Evolutionary conservation across 2,329 filamentous ascomycete genomes (phyloP).

Genomic region (Xylaria sp.): DNA sequence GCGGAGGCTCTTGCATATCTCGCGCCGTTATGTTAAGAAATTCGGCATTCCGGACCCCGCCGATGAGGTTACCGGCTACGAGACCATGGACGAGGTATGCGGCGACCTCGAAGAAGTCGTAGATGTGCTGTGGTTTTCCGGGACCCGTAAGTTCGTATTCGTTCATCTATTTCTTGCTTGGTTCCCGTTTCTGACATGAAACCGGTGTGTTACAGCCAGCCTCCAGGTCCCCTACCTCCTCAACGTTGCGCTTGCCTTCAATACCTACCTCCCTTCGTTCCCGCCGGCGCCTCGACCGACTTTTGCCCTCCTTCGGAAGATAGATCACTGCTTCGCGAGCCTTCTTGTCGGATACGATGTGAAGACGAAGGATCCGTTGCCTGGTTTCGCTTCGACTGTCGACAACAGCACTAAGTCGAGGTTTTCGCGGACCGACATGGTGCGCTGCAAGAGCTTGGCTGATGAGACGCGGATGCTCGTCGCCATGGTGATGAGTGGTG

Average conservation of each 20-base stretch:
- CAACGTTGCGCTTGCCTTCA: constrained; percentile 77
- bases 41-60: constrained; percentile 57
- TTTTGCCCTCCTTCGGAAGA: constrained; percentile 77
- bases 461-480: constrained; percentile 78
- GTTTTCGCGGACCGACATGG: constrained; percentile 84
- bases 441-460: constrained; percentile 83
- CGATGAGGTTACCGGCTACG: constrained; percentile 63
- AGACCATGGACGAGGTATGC: constrained; percentile 74
- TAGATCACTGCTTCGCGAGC: constrained; percentile 85
- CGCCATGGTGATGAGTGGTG: constrained; percentile 72
- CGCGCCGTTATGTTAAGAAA: constrained; percentile 70
- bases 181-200: constrained; percentile 11
- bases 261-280: constrained; percentile 78
- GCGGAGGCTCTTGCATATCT: constrained; percentile 62
- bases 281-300: constrained; percentile 72
- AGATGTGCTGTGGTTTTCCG: constrained; percentile 86
- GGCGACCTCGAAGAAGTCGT: constrained; percentile 78
- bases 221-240: constrained; percentile 88
- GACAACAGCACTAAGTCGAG: constrained; percentile 67
- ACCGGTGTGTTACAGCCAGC: constrained; percentile 61
- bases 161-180: not conserved
- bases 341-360: constrained; percentile 75
- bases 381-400: constrained; percentile 66
- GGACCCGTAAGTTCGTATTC: constrained; percentile 73
- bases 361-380: constrained; percentile 70